Conservation (phyloP, 169 alveolate genomes). For the Plasmodium reichenowi region DNA sequence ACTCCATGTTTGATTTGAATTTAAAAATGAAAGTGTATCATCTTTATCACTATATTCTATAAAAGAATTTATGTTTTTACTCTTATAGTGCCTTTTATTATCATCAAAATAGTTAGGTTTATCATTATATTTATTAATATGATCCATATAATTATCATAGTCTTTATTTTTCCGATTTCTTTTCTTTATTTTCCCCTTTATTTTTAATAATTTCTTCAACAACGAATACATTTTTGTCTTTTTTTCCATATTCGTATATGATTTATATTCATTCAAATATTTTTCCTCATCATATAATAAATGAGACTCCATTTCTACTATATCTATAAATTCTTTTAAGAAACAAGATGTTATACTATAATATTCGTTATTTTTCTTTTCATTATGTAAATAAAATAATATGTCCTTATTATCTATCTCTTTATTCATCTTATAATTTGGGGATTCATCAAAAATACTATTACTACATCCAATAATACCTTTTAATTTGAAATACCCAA, state of each 20-base stretch:
- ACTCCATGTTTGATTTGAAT: too few relatives aligned
- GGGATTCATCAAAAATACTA: too few relatives aligned
- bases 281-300: constrained; percentile 31
- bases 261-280: background rate
- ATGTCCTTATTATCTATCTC: background rate
- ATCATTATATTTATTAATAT: background rate
- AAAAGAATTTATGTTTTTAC: too few relatives aligned
- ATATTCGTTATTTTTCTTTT: constrained; percentile 1
- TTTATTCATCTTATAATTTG: too few relatives aligned
- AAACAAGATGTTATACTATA: constrained; percentile 20
- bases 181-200: background rate
- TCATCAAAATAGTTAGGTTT: too few relatives aligned
- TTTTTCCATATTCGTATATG: background rate
- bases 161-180: too few relatives aligned
- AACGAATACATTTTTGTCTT: background rate
- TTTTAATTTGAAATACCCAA: background rate
- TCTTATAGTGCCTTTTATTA: too few relatives aligned
- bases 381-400: constrained; percentile 3
- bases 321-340: constrained; percentile 15
- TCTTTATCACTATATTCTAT: too few relatives aligned
- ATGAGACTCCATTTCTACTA: constrained; percentile 18
- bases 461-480: too few relatives aligned
- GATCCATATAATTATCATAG: too few relatives aligned
- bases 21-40: too few relatives aligned
- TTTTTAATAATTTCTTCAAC: background rate